A percentile compares a stretch with the other conserved stretches of the same genome.
phyloP scores from a whole-genome alignment of 305 asterid genomes.

The Fraxinus velutina region DNA sequence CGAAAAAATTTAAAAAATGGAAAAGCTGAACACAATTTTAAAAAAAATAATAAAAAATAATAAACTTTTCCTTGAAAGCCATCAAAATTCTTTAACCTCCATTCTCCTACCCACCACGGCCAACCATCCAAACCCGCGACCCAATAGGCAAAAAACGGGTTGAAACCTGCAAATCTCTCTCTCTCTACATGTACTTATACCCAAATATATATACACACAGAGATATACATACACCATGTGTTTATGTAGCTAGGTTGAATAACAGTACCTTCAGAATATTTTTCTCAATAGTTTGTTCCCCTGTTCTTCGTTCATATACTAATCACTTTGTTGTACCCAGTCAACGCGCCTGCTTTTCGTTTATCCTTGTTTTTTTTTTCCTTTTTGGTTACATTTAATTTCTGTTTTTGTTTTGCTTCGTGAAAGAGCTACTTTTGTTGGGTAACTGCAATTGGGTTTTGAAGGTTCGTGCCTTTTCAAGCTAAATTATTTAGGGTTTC shows the following conservation, averaged over 20 bases:
- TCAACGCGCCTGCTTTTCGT: conserved; percentile 17
- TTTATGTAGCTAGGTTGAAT: conserved; percentile 6
- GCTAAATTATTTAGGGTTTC: conserved; percentile 37
- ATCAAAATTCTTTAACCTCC: neutral
- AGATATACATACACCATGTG: neutral
- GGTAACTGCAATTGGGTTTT: conserved; percentile 25
- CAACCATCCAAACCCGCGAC: neutral
- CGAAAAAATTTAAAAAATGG: neutral
- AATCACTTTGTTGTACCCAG: conserved; percentile 23
- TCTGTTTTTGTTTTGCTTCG: conserved; percentile 22
- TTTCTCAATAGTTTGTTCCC: neutral
- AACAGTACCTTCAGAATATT: neutral
- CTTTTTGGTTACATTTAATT: conserved; percentile 14
- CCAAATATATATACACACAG: neutral
- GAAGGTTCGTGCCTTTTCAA: conserved; percentile 25
- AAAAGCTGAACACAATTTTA: neutral
- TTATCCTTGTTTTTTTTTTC: neutral
- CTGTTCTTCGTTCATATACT: neutral
- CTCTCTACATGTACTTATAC: neutral
- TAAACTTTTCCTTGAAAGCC: neutral
- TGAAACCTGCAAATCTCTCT: neutral
- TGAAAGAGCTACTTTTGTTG: neutral
- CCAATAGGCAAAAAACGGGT: neutral
- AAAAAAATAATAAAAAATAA: neutral
- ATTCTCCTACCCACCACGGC: neutral